A percentile compares a stretch with the other conserved stretches of the same genome.
Conservation (phyloP, 192 early-diverging fungal genomes). For the Coemansia biformis region DNA sequence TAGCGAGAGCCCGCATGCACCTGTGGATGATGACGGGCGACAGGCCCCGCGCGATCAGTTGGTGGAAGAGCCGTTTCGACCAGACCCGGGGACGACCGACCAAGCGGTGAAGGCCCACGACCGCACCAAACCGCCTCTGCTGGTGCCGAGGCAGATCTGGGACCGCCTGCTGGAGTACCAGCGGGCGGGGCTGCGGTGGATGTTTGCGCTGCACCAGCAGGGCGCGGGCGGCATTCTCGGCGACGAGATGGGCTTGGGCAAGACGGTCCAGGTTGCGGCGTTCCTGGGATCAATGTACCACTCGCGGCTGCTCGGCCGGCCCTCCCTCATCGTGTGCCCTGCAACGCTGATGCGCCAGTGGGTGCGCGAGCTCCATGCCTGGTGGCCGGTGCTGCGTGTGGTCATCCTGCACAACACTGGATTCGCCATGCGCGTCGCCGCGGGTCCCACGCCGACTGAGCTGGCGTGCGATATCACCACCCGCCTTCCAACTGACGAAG, state of each 20-base stretch:
- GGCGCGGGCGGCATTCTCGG: slow-evolving; percentile 87
- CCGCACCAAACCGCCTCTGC: slow-evolving; percentile 19
- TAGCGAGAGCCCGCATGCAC: too few species aligned
- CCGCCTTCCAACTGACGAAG: slow-evolving; percentile 1
- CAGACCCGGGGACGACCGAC: slow-evolving; percentile 28
- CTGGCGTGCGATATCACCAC: slow-evolving; percentile 5
- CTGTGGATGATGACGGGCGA: slow-evolving; percentile 3
- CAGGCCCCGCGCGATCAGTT: slow-evolving; percentile 12
- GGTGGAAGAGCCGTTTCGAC: slow-evolving; percentile 33
- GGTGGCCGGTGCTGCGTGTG: slow-evolving; percentile 85
- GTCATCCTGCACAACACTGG: slow-evolving; percentile 85
- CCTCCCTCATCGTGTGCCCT: slow-evolving; percentile 64
- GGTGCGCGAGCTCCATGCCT: slow-evolving; percentile 75
- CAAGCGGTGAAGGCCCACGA: slow-evolving; percentile 26
- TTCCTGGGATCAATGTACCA: slow-evolving; percentile 76
- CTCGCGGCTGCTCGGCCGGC: slow-evolving; percentile 58
- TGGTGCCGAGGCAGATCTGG: slow-evolving; percentile 79
- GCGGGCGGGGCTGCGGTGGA: slow-evolving; percentile 76
- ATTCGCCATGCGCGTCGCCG: slow-evolving; percentile 54
- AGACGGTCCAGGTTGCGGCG: slow-evolving; percentile 85
- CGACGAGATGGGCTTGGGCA: slow-evolving; percentile 95
- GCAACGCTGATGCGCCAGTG: slow-evolving; percentile 77
- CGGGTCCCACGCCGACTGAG: neutral
- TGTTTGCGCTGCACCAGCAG: slow-evolving; percentile 83
- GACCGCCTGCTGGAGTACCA: slow-evolving; percentile 85